Evolutionary conservation across 2,329 filamentous ascomycete species (phyloP), one percentile per base, ranked within the genome.

Genomic region (Incumbomyces delicatus): DNA sequence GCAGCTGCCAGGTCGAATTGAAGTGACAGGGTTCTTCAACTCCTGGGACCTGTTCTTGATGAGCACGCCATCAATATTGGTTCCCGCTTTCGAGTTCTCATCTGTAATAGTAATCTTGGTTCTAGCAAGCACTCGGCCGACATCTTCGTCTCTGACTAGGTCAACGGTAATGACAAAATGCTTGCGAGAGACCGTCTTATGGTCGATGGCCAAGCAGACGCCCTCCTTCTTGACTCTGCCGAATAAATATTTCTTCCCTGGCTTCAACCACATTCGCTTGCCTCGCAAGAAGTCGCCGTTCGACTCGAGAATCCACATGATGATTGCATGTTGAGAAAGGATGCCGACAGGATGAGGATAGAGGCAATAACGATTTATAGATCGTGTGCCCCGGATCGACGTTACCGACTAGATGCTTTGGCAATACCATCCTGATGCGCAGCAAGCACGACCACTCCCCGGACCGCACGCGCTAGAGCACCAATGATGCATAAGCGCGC

Each of bases 181-280:
- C 60, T 92, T 87, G 47, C 90, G 77, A 29, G 92, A 98, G 41
- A 98, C 85, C 1, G 83, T 84, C 59, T 85, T 86, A 59, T 92
- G 77, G 5, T 82, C 77, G 55, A 95, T 85, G 18, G 77, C 80
- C 55, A 85, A 78, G 2, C 78, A 78, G 46, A 77, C 82, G 58
- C 84, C 80, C 47, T 76, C 74, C 50, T 64, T 59, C 53, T 75
- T 76, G 32, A 85, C 88, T 53, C 90, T 80, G 47, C 90, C 90
- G 61, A 95, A 86, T 16, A 95, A 75, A 63, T 92, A 90, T 57
- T 78, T 80, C 62, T 87, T 87, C 42, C 88, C 89, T 1, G 89
- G 89, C 48, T 83, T 80, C 51, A 95, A 74, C 89, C 89, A 95
- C 55, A 89, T 72, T 58, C 78, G 80, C 64, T 80, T 85, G 50